Evolutionary conservation across 306 rosid genomes (phyloP), one percentile per base, ranked within the genome.

Genomic region (Castanopsis chinensis): DNA sequence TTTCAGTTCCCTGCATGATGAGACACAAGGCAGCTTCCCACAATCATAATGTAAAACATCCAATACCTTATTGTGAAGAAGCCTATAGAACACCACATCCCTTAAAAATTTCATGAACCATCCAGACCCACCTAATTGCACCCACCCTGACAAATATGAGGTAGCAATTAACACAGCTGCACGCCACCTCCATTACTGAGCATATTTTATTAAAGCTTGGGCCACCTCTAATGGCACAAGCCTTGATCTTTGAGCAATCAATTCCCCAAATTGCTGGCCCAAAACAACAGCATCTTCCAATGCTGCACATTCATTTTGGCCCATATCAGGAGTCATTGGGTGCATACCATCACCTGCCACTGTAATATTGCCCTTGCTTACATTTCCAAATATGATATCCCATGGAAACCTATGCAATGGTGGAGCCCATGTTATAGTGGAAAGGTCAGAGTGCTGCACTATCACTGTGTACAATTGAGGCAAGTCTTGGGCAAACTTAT

Each of bases 291-390:
- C 81, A 53, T 84, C 87, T 76, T 80, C 76, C 5, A 76, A 57
- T 18, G 79, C 27, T 5, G 41, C 19, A 51, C 79, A 64, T 4
- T 68, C 82, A 4, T 60, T 68, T 5, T 76, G 84, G 25, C 72
- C 84, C 1, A 80, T 15, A 25, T 80, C 84, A 5, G 82, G 76
- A 5, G 76, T 80, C 84, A 71, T 84, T 13, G 81, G 81, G 57
- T 79, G 87, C 87, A 83, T 75, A 35, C 83, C 74, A 13, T 83
- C 83, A 8, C 83, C 83, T 1, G 72, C 83, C 25, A 71, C 78
- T 0, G 81, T 71, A 41, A 83, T 30, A 13, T 53, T 68, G n/a
- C 49, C 60, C 27, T 71, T 52, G 79, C 70, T 57, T 17, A 75
- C 10, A 7, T 18, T 74, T 23, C 80, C 76, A 15, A 74, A 83